Conservation (phyloP, 129 eudicot species). For the Dittrichia graveolens region DNA sequence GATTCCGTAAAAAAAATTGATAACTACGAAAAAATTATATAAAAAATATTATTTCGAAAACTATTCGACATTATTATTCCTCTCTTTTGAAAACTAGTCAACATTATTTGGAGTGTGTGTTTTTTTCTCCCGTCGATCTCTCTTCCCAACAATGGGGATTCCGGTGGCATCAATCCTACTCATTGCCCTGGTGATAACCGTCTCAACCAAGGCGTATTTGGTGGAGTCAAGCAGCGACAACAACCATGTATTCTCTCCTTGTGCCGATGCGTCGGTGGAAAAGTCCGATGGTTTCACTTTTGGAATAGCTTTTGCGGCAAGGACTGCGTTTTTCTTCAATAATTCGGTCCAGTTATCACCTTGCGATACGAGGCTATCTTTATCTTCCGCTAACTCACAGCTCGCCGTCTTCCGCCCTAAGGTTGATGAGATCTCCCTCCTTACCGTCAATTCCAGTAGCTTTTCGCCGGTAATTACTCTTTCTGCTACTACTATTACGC, state of each 20-base stretch:
- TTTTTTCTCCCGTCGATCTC: neutral
- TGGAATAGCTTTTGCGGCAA: slow-evolving; percentile 66
- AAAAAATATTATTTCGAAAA: no score
- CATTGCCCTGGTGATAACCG: slow-evolving; percentile 7
- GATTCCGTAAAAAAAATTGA: no score
- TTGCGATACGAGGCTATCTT: slow-evolving; percentile 68
- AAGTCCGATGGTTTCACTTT: slow-evolving; percentile 80
- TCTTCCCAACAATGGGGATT: slow-evolving; percentile 54
- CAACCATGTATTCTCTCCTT: slow-evolving; percentile 73
- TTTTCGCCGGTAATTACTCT: slow-evolving; percentile 63
- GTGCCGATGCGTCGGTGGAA: slow-evolving; percentile 65
- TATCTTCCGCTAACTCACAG: slow-evolving; percentile 55
- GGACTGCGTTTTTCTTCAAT: slow-evolving; percentile 56
- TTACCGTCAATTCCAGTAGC: slow-evolving; percentile 67
- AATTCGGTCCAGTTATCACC: slow-evolving; percentile 72
- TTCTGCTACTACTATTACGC: neutral
- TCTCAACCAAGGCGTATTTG: slow-evolving; percentile 23
- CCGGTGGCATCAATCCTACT: slow-evolving; percentile 24
- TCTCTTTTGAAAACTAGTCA: neutral
- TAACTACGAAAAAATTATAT: no score
- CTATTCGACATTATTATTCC: no score
- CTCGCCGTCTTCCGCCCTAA: slow-evolving; percentile 82
- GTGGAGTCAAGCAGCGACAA: slow-evolving; percentile 57
- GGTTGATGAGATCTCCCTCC: slow-evolving; percentile 94
- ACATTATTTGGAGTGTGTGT: neutral